Base-by-base conservation (phyloP, 768 basidiomycete species). In the Xerocomellus amylosporus region DNA sequence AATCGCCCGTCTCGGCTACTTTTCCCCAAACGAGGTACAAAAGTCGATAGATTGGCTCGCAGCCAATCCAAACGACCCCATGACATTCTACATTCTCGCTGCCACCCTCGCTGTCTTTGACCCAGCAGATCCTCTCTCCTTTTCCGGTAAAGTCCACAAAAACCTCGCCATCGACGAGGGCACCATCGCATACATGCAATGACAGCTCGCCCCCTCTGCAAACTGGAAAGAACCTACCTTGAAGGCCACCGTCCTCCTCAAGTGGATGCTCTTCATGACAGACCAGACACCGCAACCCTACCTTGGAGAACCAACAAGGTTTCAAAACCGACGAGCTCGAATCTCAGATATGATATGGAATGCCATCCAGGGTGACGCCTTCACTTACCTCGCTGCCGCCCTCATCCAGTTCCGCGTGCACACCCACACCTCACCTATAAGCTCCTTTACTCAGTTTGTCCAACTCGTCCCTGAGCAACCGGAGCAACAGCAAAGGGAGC, bases 261-360 rank as follows among this genome's bases (percentile, higher is more conserved):
- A 91, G 64, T 95, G 92, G 91, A 88, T 91, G 0, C 76, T 95
- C 54, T 91, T 92, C 69, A 75, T 93, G 59, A 86, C 90, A 90
- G 58, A 79, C 84, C 7, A 79, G 91, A 26, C 84, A 87, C 64
- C 79, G 81, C 19, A 84, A 90, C 60, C 73, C 83, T 2, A 76
- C 78, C 5, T 70, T 93, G 36, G 86, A 89, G 60, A 77, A 82
- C 60, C 75, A 77, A 31, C 76, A 75, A 8, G 89, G 85, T 3
- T 87, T 86, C 71, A 84, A 78, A 57, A 85, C 88, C 2, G 88
- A 91, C 48, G 85, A 88, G 50, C 78, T 95, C 39, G 92, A 94
- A 69, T 82, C 79, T 2, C 85, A 90, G n/a, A n/a, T n/a, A n/a
- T n/a, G 55, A 83, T 93, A 20, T 88, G 86, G 84, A 82, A 82